Evolutionary conservation across 768 basidiomycete genomes (phyloP).

Genomic region (Chalciporus sphaerocephalus): DNA sequence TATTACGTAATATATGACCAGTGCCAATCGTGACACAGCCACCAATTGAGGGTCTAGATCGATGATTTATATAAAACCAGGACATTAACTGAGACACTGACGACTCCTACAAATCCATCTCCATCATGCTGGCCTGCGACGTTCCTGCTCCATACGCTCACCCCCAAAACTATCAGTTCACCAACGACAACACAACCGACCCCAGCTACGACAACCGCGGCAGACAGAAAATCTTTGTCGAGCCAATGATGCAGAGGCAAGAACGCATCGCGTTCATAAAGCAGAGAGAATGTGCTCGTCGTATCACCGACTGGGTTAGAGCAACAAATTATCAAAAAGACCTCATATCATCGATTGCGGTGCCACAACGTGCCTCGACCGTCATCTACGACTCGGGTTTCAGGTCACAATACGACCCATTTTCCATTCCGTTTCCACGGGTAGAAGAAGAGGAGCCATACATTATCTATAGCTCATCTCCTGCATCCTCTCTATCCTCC

Average conservation of each 20-base stretch:
- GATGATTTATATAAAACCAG: conserved; percentile 12
- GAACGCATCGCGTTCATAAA: conserved; percentile 52
- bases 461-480: conserved; percentile 32
- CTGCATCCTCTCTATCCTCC: conserved; percentile 30
- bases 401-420: not conserved
- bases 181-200: conserved; percentile 18
- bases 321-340: conserved; percentile 29
- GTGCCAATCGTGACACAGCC: conserved; percentile 25
- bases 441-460: conserved; percentile 32
- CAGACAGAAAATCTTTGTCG: conserved; percentile 42
- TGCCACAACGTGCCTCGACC: conserved; percentile 11
- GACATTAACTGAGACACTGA: conserved; percentile 14
- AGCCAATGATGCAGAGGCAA: conserved; percentile 43
- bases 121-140: conserved; percentile 20
- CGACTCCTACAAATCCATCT: conserved; percentile 3
- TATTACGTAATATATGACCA: conserved; percentile 24
- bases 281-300: conserved; percentile 41
- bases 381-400: not conserved
- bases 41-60: conserved; percentile 23
- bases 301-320: conserved; percentile 37
- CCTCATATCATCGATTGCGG: conserved; percentile 2
- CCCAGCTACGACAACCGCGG: conserved; percentile 40
- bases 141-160: conserved; percentile 4
- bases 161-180: conserved; percentile 4
- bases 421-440: conserved; percentile 21